A percentile compares a stretch with the other conserved stretches of the same genome.
phyloP scores from a whole-genome alignment of 164 flowering plant species.

The Magnolia changhungtana region DNA sequence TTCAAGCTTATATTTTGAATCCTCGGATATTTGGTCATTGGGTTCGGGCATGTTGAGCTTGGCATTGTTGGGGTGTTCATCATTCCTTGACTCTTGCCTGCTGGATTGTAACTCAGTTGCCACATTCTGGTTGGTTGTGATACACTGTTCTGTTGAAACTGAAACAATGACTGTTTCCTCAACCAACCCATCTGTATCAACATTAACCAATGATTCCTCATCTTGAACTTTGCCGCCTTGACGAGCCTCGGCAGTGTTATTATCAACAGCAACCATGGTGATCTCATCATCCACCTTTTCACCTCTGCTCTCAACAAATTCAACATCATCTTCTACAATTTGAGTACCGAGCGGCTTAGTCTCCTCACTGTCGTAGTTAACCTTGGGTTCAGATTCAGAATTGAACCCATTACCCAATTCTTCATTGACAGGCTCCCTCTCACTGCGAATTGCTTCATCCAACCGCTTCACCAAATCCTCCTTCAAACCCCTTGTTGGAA shows the following conservation, averaged over 20 bases:
- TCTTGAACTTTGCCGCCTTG: constrained; percentile 23
- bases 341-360: constrained; percentile 12
- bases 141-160: constrained; percentile 24
- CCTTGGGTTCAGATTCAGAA: constrained; percentile 16
- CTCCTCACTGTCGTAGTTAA: constrained; percentile 13
- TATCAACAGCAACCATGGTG: constrained; percentile 24
- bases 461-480: constrained; percentile 73
- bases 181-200: constrained; percentile 16
- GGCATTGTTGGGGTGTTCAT: constrained; percentile 10
- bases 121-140: constrained; percentile 22
- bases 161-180: constrained; percentile 17
- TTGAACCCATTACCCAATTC: constrained; percentile 28
- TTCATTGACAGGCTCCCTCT: constrained; percentile 32
- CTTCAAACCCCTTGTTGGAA: constrained; percentile 71
- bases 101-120: constrained; percentile 23
- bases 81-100: constrained; percentile 22
- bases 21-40: constrained; percentile 24
- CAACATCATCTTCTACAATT: constrained; percentile 13
- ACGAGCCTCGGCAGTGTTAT: constrained; percentile 3
- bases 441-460: constrained; percentile 61
- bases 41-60: neutral
- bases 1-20: constrained; percentile 18
- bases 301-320: constrained; percentile 7
- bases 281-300: constrained; percentile 24
- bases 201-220: constrained; percentile 5